Evolutionary conservation across 371 early-diverging fungal species (phyloP), one percentile per base, ranked within the genome.

Genomic region (Neoconidiobolus thromboides): DNA sequence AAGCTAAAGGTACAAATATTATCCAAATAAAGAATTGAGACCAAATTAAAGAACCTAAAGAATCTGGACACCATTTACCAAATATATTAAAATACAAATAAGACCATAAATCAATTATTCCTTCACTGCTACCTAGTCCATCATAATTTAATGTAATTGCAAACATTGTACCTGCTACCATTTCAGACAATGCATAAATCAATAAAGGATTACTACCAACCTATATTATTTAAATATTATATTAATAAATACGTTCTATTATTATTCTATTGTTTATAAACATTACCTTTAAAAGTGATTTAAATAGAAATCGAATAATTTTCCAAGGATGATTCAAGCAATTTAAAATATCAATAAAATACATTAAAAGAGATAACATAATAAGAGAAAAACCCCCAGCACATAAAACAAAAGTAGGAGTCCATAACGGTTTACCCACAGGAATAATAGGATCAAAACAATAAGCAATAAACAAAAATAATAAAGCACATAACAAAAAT

Each of bases 351-450:
- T 70, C 71, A n/a, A 63, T 60, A 6, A 48, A 59, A 63, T 60
- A 71, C 55, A 69, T 71, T 9, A 65, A 43, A 14, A 66, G 43
- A 4, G 65, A 52, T n/a, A 74, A 52, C 47, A 63, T 55, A 26
- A 62, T 61, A 46, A 67, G 57, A 4, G 71, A 64, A 42, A 71
- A 47, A 3, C 65, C 71, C 0, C 68, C 64, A 40, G 66, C 48
- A 38, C 70, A 46, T 42, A 72, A 60, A 4, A 69, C 69, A 61
- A 68, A 76, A 1, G 69, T 67, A 1, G 73, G 73, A 0, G 75
- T 74, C 76, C 76, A 76, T 14, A 73, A 64, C n/a, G 67, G 64
- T 61, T 76, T 76, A 62, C 67, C 70, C 0, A 76, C 48, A 2
- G 76, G 76, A 5, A 76, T 60, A n/a, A 67, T 63, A 40, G 65